Base-by-base conservation (phyloP, 257 asterid species). In the Primulina huaijiensis region DNA sequence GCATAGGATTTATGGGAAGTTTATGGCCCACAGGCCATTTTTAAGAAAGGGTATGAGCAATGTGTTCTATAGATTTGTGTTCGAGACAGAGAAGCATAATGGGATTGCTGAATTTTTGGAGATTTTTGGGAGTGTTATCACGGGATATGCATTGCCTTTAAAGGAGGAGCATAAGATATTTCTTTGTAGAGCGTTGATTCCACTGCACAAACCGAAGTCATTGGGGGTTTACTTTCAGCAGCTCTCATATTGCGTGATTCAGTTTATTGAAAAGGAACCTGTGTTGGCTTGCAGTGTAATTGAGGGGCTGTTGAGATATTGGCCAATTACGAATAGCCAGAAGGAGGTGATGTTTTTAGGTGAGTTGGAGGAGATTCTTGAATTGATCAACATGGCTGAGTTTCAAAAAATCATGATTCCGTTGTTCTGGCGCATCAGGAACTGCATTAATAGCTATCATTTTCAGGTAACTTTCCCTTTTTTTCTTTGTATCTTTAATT, bases 191-290 rank as follows among this genome's bases (percentile, higher is more conserved):
- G 37, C 73, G 7, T 30, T 74, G 64, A 59, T 74, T 46, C 78
- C 78, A 16, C 61, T 74, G 7, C 78, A 74, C 52, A 74, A 74
- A 37, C 73, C 78, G 33, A 74, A 74, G 35, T 58, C 50, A 16
- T 31, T 66, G 57, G 50, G 68, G 7, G 2, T 31, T 53, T 74
- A 74, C 62, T 73, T 66, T 21, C 60, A 60, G 16, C 73, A 74
- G 23, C 33, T 74, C 56, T 68, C 63, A 0, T 74, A 38, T 62
- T 74, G 78, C 33, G 52, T 67, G 3, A 57, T 58, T 12, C 77
- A 64, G 6, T 73, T 56, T 59, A 56, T 73, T 6, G 72, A 73
- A 64, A 73, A 73, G 27, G 73, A 74, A 14, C 60, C n/a, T 37
- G 68, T 67, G 56, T 68, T 74, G 60, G 59, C 78, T 3, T 67